phyloP scores from a whole-genome alignment of 139 green algal genomes.

The Mesostigma viride region DNA sequence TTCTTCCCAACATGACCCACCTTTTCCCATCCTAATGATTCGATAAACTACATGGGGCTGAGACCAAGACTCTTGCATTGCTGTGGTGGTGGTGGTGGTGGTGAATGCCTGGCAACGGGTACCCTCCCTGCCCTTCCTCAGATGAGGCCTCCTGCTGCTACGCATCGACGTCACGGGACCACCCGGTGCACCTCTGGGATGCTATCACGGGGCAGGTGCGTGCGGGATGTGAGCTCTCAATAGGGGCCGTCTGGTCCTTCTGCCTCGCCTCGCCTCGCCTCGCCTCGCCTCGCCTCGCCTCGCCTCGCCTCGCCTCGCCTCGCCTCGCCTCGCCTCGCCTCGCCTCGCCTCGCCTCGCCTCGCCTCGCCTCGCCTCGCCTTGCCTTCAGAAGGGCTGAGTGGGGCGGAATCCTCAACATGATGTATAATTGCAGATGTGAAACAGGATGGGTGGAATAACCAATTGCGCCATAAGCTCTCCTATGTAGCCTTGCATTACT shows the following conservation, averaged over 20 bases:
- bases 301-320: conserved; percentile 3
- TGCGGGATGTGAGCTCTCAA: neutral
- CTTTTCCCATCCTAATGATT: no score
- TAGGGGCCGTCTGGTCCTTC: neutral
- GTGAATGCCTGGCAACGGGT: no score
- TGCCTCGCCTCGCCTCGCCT: conserved; percentile 1
- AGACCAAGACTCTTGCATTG: no score
- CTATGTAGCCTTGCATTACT: no score
- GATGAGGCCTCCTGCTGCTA: conserved; percentile 66
- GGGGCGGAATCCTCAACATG: no score
- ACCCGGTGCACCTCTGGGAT: conserved; percentile 79
- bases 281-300: conserved; percentile 3
- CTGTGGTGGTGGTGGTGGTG: no score
- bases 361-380: conserved; percentile 3
- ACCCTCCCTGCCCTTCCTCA: no score
- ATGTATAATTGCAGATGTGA: no score
- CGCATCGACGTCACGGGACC: conserved; percentile 52
- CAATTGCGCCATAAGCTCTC: no score
- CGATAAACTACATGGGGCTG: no score
- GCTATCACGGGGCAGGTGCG: conserved; percentile 23
- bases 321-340: neutral
- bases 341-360: conserved; percentile 3
- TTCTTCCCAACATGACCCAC: no score
- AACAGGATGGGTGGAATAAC: no score
- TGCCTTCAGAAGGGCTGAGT: neutral